Conservation (phyloP, 768 basidiomycete species). For the Pilatotrama ljubarskyi region DNA sequence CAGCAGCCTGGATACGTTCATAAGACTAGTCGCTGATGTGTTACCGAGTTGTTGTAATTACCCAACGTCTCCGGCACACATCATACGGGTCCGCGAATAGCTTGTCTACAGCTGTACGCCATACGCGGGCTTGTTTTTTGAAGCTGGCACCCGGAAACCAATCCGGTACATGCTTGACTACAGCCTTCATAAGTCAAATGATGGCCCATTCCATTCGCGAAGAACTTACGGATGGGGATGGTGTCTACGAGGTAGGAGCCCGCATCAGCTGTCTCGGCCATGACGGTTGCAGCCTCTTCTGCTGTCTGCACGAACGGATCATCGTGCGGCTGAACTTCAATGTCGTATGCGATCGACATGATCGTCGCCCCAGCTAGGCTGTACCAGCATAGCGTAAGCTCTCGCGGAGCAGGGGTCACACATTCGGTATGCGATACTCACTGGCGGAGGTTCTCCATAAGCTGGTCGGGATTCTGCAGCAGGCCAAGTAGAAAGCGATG, state of each 20-base stretch:
- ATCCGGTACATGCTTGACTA: slow-evolving; percentile 22
- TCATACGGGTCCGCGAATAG: slow-evolving; percentile 2
- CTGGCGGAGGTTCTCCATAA: slow-evolving; percentile 11
- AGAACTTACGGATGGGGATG: slow-evolving; percentile 4
- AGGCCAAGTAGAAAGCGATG: slow-evolving; percentile 1
- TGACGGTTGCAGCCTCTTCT: neutral
- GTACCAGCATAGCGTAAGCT: neutral
- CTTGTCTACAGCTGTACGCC: neutral
- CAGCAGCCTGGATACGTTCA: neutral
- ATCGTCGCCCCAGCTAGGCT: slow-evolving; percentile 11
- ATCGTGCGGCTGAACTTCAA: slow-evolving; percentile 5
- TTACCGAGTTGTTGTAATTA: neutral
- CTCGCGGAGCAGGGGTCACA: neutral
- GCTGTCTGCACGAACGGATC: slow-evolving; percentile 18
- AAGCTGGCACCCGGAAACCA: slow-evolving; percentile 31
- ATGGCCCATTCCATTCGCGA: no score
- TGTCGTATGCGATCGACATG: slow-evolving; percentile 12
- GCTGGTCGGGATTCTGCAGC: neutral
- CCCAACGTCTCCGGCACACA: neutral
- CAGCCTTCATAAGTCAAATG: neutral
- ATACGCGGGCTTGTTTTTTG: slow-evolving; percentile 13
- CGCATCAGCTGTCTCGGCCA: slow-evolving; percentile 5
- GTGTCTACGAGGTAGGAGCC: slow-evolving; percentile 12
- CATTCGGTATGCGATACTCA: neutral
- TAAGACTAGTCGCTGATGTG: no score